phyloP scores from a whole-genome alignment of 192 early-diverging fungal genomes.

The Backusella tarrabulga region DNA sequence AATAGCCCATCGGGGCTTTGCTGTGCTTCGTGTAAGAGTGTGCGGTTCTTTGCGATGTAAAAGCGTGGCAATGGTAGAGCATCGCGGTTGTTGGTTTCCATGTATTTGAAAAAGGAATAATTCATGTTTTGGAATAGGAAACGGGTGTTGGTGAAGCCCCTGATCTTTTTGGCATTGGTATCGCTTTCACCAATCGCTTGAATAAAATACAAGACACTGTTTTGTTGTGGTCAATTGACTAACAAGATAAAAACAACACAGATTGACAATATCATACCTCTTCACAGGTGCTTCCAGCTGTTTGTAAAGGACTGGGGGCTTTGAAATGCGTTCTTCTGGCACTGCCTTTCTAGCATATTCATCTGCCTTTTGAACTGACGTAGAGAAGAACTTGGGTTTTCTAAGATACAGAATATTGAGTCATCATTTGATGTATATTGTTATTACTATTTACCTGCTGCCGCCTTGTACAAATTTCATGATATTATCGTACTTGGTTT shows the following conservation, averaged over 20 bases:
- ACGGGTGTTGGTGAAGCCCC: conserved; percentile 7
- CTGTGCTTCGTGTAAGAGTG: conserved; percentile 22
- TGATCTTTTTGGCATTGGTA: not conserved
- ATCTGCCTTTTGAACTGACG: not conserved
- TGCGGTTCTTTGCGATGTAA: conserved; percentile 36
- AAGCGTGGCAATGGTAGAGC: conserved; percentile 24
- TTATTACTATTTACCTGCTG: not conserved
- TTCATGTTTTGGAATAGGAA: conserved; percentile 12
- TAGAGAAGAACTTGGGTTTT: conserved; percentile 2
- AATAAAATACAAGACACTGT: conserved; percentile 17
- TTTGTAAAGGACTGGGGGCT: not conserved
- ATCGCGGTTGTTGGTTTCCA: not conserved
- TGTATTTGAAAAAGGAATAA: conserved; percentile 11
- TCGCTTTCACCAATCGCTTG: conserved; percentile 10
- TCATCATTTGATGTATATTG: not conserved
- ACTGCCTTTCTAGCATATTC: not conserved
- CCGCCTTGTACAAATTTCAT: conserved; percentile 2
- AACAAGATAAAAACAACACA: no score
- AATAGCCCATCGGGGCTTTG: conserved; percentile 10
- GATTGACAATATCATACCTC: not conserved
- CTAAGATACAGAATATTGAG: not conserved
- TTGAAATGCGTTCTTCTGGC: conserved; percentile 1
- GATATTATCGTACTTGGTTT: not conserved
- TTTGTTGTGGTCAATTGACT: not conserved
- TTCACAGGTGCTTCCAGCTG: not conserved